phyloP scores from a whole-genome alignment of 1,284 basidiomycete genomes.

The Coniferiporia weirii region DNA sequence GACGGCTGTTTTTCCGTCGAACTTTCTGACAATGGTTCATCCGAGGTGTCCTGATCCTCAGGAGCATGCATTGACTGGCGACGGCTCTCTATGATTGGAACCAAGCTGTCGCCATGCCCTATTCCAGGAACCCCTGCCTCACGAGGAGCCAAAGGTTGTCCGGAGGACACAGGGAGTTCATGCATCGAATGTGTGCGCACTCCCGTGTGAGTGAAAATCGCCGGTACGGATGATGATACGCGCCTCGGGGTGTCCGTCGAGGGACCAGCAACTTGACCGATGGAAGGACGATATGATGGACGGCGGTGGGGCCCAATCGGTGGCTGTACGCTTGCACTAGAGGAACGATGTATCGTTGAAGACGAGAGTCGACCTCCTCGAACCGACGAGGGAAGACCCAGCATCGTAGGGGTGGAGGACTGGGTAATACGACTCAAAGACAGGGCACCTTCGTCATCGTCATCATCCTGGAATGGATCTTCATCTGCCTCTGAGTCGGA shows the following conservation, averaged over 20 bases:
- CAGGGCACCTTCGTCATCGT: conserved; percentile 24
- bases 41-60: conserved; percentile 15
- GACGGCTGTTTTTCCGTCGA: conserved; percentile 51
- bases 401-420: conserved; percentile 3
- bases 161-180: conserved; percentile 26
- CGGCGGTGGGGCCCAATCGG: conserved; percentile 19
- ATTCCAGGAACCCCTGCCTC: conserved; percentile 34
- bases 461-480: conserved; percentile 28
- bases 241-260: conserved; percentile 32
- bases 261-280: conserved; percentile 16
- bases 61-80: conserved; percentile 14
- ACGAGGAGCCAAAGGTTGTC: conserved; percentile 29
- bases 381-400: conserved; percentile 8
- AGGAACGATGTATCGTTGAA: conserved; percentile 29
- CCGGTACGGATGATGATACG: conserved; percentile 51
- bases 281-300: conserved; percentile 27
- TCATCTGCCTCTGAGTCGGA: conserved; percentile 34
- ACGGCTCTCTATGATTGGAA: conserved; percentile 49
- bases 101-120: conserved; percentile 35
- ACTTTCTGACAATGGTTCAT: conserved; percentile 27
- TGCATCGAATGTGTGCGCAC: conserved; percentile 68
- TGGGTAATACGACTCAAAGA: conserved; percentile 2
- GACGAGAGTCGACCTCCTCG: conserved; percentile 31
- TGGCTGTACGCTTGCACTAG: conserved; percentile 24
- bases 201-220: conserved; percentile 78